Base-by-base conservation (phyloP, 768 basidiomycete genomes). In the Tylopilus intermedius region DNA sequence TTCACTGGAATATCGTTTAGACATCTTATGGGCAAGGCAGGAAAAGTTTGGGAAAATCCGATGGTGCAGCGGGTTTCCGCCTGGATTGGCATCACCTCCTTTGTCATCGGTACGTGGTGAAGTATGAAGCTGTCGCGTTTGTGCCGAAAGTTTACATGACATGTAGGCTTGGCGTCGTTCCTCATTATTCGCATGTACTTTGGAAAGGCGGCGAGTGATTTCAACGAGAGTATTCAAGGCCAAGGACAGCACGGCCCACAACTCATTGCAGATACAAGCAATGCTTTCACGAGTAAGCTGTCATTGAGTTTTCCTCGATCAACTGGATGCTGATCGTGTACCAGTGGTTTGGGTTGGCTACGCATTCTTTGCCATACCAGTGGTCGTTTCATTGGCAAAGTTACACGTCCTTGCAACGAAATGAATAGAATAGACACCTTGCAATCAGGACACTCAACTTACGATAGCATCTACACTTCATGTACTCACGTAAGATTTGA, bases 301-400 rank as follows among this genome's bases (percentile, higher is more conserved):
- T 24, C 37, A 26, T 37, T 55, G 13, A 32, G 38, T 8, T 22
- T 14, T 24, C 46, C 22, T 52, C 2, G 9, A 45, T 41, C 22
- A 18, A 21, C 35, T 26, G 39, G 43, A 40, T 35, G 37, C 37
- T 58, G 24, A 60, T 51, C 8, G 14, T 48, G 13, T 29, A 13
- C 5, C 41, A 91, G 88, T 91, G 86, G 75, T 84, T 40, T 90
- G 84, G 81, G 81, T 89, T 18, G 87, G 79, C 14, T 88, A 87
- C 58, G 81, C 84, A 5, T 90, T 91, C 64, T 84, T 79, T 54
- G 80, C 77, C 2, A 78, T 88, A 21, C 86, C 88, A 5, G 72
- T 90, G 40, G 77, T 88, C 18, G 78, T 80, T 55, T 80, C 86
- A 8, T 67, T 90, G 43, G 74, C 84, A 10, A 88, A 86, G 65